phyloP scores from a whole-genome alignment of 2,329 filamentous ascomycete genomes.

The Alternaria brassicae region DNA sequence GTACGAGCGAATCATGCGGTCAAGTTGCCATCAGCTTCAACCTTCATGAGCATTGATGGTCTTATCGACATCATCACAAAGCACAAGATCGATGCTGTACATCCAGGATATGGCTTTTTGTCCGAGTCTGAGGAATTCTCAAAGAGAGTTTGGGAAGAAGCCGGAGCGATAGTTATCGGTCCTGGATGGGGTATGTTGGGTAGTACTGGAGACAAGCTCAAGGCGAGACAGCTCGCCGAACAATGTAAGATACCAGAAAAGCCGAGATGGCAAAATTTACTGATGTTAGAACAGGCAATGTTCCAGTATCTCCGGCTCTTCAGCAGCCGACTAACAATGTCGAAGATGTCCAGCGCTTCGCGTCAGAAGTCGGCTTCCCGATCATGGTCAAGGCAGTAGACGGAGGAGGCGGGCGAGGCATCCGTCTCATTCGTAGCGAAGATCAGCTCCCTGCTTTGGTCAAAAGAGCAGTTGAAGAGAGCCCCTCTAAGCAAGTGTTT shows the following conservation, averaged over 20 bases:
- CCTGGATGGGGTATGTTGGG: constrained; percentile 64
- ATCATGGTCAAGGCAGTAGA: constrained; percentile 71
- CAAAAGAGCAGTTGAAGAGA: constrained; percentile 63
- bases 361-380: constrained; percentile 61
- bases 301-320: constrained; percentile 61
- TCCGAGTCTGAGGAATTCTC: constrained; percentile 63
- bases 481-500: constrained; percentile 64
- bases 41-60: constrained; percentile 61
- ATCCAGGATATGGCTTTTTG: constrained; percentile 70
- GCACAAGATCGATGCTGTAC: constrained; percentile 62
- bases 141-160: constrained; percentile 58
- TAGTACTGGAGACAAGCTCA: constrained; percentile 64
- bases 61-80: constrained; percentile 58
- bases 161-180: constrained; percentile 59
- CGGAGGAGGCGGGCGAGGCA: constrained; percentile 67
- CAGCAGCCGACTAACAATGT: constrained; percentile 53
- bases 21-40: constrained; percentile 57
- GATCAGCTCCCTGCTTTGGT: constrained; percentile 56
- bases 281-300: constrained; percentile 42
- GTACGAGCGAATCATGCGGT: constrained; percentile 60
- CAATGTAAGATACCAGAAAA: constrained; percentile 47
- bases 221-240: constrained; percentile 60
- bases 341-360: constrained; percentile 63
- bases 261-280: background rate
- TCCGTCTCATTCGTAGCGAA: constrained; percentile 59